Evolutionary conservation across 1,139 yeast species (phyloP).

Genomic region (Komagataea norvegica): DNA sequence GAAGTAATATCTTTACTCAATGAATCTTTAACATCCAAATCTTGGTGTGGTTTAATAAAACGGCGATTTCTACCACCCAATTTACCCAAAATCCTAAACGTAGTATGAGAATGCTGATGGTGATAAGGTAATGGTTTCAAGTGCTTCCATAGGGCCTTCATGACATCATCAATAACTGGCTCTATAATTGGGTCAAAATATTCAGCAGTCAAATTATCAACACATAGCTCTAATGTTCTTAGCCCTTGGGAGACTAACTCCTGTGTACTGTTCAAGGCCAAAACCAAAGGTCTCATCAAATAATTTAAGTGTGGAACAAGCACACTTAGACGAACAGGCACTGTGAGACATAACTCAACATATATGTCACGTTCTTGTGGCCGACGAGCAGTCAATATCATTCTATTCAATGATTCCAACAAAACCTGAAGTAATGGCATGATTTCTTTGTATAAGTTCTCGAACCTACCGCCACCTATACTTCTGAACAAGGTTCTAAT

Average conservation of each 20-base stretch:
- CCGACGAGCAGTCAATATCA: conserved; percentile 77
- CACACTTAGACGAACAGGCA: conserved; percentile 89
- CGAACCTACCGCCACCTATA: conserved; percentile 95
- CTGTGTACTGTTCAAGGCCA: conserved; percentile 85
- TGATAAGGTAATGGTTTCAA: conserved; percentile 88
- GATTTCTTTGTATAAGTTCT: conserved; percentile 84
- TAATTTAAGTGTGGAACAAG: conserved; percentile 88
- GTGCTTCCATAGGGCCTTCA: conserved; percentile 90
- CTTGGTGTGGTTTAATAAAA: conserved; percentile 69
- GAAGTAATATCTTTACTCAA: conserved; percentile 69
- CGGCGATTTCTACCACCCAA: conserved; percentile 93
- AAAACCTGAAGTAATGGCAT: conserved; percentile 85
- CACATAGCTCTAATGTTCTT: conserved; percentile 91
- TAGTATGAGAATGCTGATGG: conserved; percentile 88
- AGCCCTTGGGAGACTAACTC: conserved; percentile 93
- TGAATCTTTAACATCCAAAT: conserved; percentile 52
- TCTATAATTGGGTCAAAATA: conserved; percentile 96
- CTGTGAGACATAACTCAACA: conserved; percentile 90
- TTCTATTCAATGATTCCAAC: conserved; percentile 76
- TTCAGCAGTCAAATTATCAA: conserved; percentile 92
- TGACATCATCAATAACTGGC: conserved; percentile 90
- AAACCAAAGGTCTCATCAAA: conserved; percentile 84
- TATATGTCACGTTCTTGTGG: conserved; percentile 91
- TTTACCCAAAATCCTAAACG: conserved; percentile 88
- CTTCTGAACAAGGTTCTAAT: conserved; percentile 88